Conservation (phyloP, 1,139 yeast genomes). For the Scheffersomyces illinoinensis region DNA sequence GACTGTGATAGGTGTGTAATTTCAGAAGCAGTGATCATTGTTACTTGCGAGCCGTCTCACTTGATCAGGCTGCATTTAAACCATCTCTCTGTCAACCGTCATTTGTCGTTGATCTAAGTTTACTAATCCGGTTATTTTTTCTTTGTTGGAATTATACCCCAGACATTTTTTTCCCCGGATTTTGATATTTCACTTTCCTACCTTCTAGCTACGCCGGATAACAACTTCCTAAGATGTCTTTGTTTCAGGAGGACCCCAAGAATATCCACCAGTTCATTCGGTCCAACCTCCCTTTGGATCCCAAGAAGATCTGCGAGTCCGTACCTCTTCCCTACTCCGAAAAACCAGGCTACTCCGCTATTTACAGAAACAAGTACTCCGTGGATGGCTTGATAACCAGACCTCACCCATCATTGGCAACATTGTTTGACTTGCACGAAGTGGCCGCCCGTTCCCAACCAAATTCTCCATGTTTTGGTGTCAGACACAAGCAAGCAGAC, state of each 20-base stretch:
- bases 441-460: constrained; percentile 37
- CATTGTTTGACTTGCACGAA: constrained; percentile 52
- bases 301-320: constrained; percentile 11
- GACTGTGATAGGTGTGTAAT: not conserved
- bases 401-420: constrained; percentile 52
- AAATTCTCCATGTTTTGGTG: constrained; percentile 51
- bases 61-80: not conserved
- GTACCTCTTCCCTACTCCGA: constrained; percentile 48
- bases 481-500: constrained; percentile 37
- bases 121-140: not conserved
- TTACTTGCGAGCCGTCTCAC: not conserved
- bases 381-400: constrained; percentile 38
- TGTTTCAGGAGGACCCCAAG: constrained; percentile 6
- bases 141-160: not conserved
- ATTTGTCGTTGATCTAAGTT: not conserved
- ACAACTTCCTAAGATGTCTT: not conserved
- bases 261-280: constrained; percentile 10
- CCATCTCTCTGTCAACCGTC: not conserved
- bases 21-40: not conserved
- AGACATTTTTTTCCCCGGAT: not conserved
- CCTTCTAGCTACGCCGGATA: not conserved
- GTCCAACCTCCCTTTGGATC: constrained; percentile 13
- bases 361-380: constrained; percentile 50
- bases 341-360: constrained; percentile 50
- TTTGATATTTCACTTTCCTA: not conserved